Base-by-base conservation (phyloP, 2,329 filamentous ascomycete species). In the Xylaria sp. region DNA sequence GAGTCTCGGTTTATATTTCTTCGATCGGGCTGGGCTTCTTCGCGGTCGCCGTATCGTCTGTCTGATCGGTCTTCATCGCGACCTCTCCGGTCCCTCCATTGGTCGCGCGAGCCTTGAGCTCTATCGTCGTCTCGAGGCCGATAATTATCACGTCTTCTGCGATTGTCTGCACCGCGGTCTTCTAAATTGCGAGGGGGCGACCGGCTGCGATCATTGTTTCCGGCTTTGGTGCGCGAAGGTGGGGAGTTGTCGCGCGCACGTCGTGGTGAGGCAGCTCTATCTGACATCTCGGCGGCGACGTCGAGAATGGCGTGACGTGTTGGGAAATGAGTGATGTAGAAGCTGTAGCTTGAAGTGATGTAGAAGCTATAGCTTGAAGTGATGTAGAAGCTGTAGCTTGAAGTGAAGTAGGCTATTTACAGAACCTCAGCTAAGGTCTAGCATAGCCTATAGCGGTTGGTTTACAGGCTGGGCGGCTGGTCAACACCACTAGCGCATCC, bases 201-300 rank as follows among this genome's bases (percentile, higher is more conserved):
- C n/a, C 66, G 71, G 62, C 76, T 77, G 69, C 76, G 76, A 42
- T 74, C 61, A 47, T 73, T 61, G 32, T 61, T 73, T 71, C 71
- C 68, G 32, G 65, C 65, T 51, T 69, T 70, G n/a, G 72, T 69
- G 56, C 57, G 74, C 53, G 74, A 64, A 34, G 74, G 74, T 14
- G 75, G 71, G 1, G 73, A 74, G 55, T 73, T 69, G 39, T 68
- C 69, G 53, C 71, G 73, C 47, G 62, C 42, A 19, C 54, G 67
- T 30, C 56, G 69, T 7, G 73, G 72, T 11, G 75, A 74, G 17
- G 59, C 56, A 32, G 68, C 53, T 47, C 62, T 72, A 21, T 76
- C 74, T 53, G 75, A 72, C 75, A 77, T 77, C 39, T 39, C 57
- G 14, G 21, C n/a, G 27, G 36, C 17, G 27, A 36, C 53, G 48